Evolutionary conservation across 768 basidiomycete genomes (phyloP), one percentile per base, ranked within the genome.

Genomic region (Rhodotorula toruloides): DNA sequence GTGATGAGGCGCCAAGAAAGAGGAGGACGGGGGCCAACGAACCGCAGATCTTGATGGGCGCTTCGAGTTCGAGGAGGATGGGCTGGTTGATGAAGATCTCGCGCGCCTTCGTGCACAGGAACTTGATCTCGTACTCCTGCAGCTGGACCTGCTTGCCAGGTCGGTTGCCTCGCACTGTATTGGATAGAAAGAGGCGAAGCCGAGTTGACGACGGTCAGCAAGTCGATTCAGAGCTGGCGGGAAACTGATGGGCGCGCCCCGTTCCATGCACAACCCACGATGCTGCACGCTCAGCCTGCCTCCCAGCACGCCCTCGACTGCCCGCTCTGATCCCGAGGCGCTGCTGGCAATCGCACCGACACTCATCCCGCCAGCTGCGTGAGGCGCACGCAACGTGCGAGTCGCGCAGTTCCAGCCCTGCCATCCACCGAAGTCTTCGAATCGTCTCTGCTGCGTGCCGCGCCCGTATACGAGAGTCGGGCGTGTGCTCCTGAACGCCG

Each of bases 31-130:
- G 27, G 27, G 21, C 59, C 40, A 42, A 81, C 90, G 74, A 72
- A 94, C 94, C 94, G 77, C 96, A 98, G 78, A 99, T 99, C 86
- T 99, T 99, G 82, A 99, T 98, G 74, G 94, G 94, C 57, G 94
- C 96, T 79, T 98, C 96, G 73, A 98, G 82, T 81, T 98, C 94
- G 78, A 98, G 84, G 67, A 98, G 82, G 78, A 98, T 97, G 68
- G 94, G 94, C 78, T 99, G 94, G 80, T 90, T 90, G 81, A 99
- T 97, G 82, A 99, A 97, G 77, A 99, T 97, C 81, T 99, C 96
- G 73, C 94, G 84, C 57, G 93, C 93, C 83, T 91, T 96, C 77
- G 92, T 96, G 82, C 94, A 99, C 71, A 99, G 84, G 79, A 93
- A 91, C 79, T 92, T 94, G 85, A 99, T 98, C 82, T 99, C 94